Evolutionary conservation across 1,284 basidiomycete species (phyloP).

Genomic region (Amylostereum areolatum): DNA sequence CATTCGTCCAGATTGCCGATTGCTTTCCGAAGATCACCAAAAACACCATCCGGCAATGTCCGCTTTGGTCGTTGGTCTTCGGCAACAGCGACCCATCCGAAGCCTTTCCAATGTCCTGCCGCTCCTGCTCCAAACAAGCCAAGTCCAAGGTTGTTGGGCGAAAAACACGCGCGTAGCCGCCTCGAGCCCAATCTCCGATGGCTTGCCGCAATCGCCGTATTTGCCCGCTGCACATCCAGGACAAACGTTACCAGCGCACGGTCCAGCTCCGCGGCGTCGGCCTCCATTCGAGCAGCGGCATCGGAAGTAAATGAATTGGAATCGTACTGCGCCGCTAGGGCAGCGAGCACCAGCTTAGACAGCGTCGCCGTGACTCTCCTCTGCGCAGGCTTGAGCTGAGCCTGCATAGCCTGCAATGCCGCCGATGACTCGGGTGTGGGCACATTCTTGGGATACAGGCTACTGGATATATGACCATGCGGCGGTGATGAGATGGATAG

Average conservation of each 20-base stretch:
- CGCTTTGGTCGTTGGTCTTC: slow-evolving; percentile 32
- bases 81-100: slow-evolving; percentile 60
- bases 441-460: slow-evolving; percentile 44
- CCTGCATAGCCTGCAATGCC: slow-evolving; percentile 42
- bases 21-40: background rate
- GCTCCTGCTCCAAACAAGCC: slow-evolving; percentile 67
- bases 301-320: slow-evolving; percentile 56
- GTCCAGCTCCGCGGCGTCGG: slow-evolving; percentile 73
- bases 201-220: slow-evolving; percentile 26
- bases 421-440: slow-evolving; percentile 36
- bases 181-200: slow-evolving; percentile 34
- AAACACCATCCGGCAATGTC: background rate
- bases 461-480: slow-evolving; percentile 50
- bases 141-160: slow-evolving; percentile 54
- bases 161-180: slow-evolving; percentile 57
- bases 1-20: background rate
- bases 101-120: slow-evolving; percentile 66
- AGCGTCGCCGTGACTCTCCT: slow-evolving; percentile 72
- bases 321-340: slow-evolving; percentile 70
- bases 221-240: slow-evolving; percentile 57
- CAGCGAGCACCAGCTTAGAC: slow-evolving; percentile 67
- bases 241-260: slow-evolving; percentile 68
- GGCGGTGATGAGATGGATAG: slow-evolving; percentile 61
- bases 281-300: slow-evolving; percentile 62
- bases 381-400: slow-evolving; percentile 58